Evolutionary conservation across 2,329 filamentous ascomycete genomes (phyloP).

Genomic region (Colletotrichum noveboracense): DNA sequence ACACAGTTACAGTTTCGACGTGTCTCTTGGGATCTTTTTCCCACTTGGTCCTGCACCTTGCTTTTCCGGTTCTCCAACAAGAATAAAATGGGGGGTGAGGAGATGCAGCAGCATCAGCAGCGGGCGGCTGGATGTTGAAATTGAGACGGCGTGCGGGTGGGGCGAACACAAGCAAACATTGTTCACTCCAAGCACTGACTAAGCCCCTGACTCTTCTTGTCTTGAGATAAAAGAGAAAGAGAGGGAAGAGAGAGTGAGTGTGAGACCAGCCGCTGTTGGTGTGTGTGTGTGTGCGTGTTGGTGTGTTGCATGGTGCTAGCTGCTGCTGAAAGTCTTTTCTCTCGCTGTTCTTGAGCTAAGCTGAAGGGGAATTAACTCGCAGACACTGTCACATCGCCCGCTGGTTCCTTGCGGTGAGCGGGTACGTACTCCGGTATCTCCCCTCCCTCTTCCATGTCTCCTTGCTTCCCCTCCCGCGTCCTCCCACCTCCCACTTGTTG

Average conservation of each 20-base stretch:
- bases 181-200: background rate
- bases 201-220: background rate
- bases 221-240: background rate
- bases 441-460: background rate
- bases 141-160: constrained; percentile 2
- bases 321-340: background rate
- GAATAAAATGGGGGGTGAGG: background rate
- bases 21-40: background rate
- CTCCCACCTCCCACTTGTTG: background rate
- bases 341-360: background rate
- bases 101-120: background rate
- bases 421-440: background rate
- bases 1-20: background rate
- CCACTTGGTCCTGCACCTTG: background rate
- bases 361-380: background rate
- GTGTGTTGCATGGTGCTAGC: background rate
- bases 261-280: background rate
- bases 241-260: background rate
- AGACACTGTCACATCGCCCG: background rate
- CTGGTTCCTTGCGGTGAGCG: background rate
- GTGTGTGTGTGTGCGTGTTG: background rate
- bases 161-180: background rate
- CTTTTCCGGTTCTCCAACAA: background rate
- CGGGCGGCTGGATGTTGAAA: constrained; percentile 12
- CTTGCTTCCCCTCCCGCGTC: background rate